Evolutionary conservation across 2,329 filamentous ascomycete genomes (phyloP), one percentile per base, ranked within the genome.

Genomic region (Colletotrichum sp.): DNA sequence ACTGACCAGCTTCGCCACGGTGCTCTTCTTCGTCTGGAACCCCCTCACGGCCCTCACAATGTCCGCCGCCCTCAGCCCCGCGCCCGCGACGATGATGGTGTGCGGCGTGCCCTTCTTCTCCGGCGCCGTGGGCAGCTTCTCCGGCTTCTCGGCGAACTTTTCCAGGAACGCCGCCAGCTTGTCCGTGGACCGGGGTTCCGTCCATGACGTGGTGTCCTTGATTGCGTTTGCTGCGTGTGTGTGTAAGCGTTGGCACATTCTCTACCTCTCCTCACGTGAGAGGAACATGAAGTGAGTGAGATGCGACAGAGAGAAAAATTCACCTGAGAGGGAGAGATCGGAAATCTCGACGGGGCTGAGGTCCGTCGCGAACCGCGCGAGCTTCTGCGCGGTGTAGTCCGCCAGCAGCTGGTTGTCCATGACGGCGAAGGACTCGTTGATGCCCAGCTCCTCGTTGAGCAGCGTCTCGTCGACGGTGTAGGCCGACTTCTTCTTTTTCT

Each of bases 321-420:
- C 89, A 96, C 95, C 93, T 79, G 95, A 92, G 68, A 99, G 89
- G 71, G 94, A 93, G 81, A 95, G 88, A 82, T 98, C 96, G 72
- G 95, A 93, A 36, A 98, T 87, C 85, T 99, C 97, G 55, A 99
- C 91, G 1, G 92, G 88, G 80, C 95, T 98, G 81, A 98, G 85
- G 68, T 98, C 94, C 32, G 91, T 92, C 70, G 95, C 95, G 81
- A 96, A 98, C 28, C 94, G 90, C 78, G 90, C 92, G 69, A 95
- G 93, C 82, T 94, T 92, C 82, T 97, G 93, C 8, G 94, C 94
- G 77, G 98, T 89, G 83, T 98, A 93, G 83, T 98, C 96, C 3
- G 96, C 95, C 63, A 98, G 87, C 57, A 98, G 89, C 79, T 93
- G 92, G 76, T 92, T 93, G 84, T 98, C 95, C 93, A 98, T 96